Evolutionary conservation across 805 yeast genomes (phyloP).

Genomic region (Saccharomycopsis sp.): DNA sequence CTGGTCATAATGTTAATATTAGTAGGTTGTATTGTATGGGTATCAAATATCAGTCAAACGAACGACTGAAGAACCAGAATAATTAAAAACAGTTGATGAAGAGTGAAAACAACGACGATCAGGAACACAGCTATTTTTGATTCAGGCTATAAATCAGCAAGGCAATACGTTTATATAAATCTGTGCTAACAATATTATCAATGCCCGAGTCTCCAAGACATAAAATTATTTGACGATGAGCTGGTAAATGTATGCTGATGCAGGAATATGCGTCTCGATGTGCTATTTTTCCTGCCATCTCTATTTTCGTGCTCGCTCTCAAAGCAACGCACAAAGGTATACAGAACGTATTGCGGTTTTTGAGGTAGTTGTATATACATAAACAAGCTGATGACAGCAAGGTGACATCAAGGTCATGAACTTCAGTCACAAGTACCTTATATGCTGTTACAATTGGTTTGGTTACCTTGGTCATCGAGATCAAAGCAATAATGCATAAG

Average conservation of each 20-base stretch:
- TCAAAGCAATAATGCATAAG: too few relatives aligned
- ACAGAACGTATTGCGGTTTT: background rate
- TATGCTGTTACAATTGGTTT: too few relatives aligned
- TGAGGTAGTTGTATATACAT: background rate
- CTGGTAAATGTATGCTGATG: background rate
- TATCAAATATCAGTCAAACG: background rate
- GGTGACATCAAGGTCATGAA: background rate
- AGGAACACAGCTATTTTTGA: too few relatives aligned
- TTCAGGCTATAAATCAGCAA: background rate
- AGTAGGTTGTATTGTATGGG: background rate
- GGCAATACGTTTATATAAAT: background rate
- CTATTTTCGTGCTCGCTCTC: background rate
- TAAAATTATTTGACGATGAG: background rate
- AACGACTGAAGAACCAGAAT: background rate
- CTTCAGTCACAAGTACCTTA: too few relatives aligned
- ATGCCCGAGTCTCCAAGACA: background rate
- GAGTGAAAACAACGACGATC: too few relatives aligned
- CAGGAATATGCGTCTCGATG: background rate
- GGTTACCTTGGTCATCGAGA: too few relatives aligned
- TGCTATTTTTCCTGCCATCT: background rate
- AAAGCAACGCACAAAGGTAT: background rate
- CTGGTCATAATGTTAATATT: background rate
- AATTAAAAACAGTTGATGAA: too few relatives aligned
- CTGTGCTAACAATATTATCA: background rate
- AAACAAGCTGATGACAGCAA: background rate